phyloP scores from a whole-genome alignment of 805 yeast species.

The Sugiyamaella floridensis region DNA sequence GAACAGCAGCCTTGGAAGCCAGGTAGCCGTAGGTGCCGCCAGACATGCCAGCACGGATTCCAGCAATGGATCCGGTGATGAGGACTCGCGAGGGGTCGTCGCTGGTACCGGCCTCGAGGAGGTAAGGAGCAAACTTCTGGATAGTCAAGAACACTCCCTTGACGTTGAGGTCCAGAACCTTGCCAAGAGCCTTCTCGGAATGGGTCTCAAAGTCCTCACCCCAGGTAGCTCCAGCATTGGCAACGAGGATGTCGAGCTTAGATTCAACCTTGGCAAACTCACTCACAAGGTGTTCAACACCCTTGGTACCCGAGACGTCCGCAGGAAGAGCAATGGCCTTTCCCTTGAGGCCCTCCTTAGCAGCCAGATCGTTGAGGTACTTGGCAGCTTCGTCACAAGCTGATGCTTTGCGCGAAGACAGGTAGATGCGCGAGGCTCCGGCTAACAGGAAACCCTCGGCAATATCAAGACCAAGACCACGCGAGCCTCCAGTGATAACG shows the following conservation, averaged over 20 bases:
- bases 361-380: slow-evolving; percentile 26
- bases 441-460: slow-evolving; percentile 56
- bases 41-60: slow-evolving; percentile 36
- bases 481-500: slow-evolving; percentile 65
- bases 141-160: slow-evolving; percentile 62
- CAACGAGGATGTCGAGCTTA: slow-evolving; percentile 55
- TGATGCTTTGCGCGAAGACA: slow-evolving; percentile 55
- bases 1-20: slow-evolving; percentile 70
- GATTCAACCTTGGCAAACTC: slow-evolving; percentile 36
- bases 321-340: slow-evolving; percentile 46
- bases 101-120: slow-evolving; percentile 45
- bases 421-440: slow-evolving; percentile 56
- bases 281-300: slow-evolving; percentile 39
- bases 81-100: slow-evolving; percentile 60
- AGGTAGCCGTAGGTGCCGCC: slow-evolving; percentile 63
- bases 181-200: slow-evolving; percentile 53
- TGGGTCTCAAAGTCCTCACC: slow-evolving; percentile 58
- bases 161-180: slow-evolving; percentile 57
- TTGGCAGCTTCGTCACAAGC: slow-evolving; percentile 55
- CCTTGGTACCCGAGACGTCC: slow-evolving; percentile 46
- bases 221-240: slow-evolving; percentile 80
- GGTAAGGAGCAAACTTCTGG: slow-evolving; percentile 53
- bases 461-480: slow-evolving; percentile 66
- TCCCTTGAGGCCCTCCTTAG: slow-evolving; percentile 26
- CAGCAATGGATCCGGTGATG: slow-evolving; percentile 62